Evolutionary conservation across 352 stramenopile species (phyloP).

Genomic region (Phytophthora rubi): DNA sequence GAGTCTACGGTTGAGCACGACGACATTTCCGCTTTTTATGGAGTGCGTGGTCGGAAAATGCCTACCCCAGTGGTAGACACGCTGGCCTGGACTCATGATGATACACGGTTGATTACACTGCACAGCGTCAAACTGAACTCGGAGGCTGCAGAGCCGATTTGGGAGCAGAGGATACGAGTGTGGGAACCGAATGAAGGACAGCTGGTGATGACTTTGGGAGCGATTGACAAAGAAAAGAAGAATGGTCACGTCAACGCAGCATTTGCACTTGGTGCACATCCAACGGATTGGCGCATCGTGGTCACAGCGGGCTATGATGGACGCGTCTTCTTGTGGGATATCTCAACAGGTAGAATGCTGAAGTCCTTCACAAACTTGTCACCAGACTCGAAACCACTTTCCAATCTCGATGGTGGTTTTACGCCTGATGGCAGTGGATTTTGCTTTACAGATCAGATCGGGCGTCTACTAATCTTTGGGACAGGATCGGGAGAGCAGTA

Average conservation of each 20-base stretch:
- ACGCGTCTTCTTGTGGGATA: conserved; percentile 87
- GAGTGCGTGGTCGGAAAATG: conserved; percentile 50
- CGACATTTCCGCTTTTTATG: conserved; percentile 54
- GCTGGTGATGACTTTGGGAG: conserved; percentile 68
- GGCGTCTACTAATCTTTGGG: conserved; percentile 79
- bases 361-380: conserved; percentile 70
- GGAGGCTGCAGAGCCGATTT: conserved; percentile 47
- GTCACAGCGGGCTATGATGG: conserved; percentile 87
- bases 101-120: conserved; percentile 67
- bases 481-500: conserved; percentile 75
- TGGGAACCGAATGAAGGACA: conserved; percentile 65
- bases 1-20: conserved; percentile 48
- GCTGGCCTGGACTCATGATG: conserved; percentile 68
- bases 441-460: conserved; percentile 86
- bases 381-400: conserved; percentile 61
- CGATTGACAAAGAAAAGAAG: conserved; percentile 61
- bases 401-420: conserved; percentile 81
- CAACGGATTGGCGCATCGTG: conserved; percentile 73
- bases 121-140: conserved; percentile 74
- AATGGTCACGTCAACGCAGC: conserved; percentile 80
- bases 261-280: conserved; percentile 82
- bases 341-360: conserved; percentile 67
- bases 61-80: conserved; percentile 62
- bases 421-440: conserved; percentile 71
- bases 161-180: conserved; percentile 71